These are phyloP conservation scores for Nigrospora sphaerica DNA, from an alignment of 2,329 filamentous ascomycete genomes.

Conservation along the genomic window DNA sequence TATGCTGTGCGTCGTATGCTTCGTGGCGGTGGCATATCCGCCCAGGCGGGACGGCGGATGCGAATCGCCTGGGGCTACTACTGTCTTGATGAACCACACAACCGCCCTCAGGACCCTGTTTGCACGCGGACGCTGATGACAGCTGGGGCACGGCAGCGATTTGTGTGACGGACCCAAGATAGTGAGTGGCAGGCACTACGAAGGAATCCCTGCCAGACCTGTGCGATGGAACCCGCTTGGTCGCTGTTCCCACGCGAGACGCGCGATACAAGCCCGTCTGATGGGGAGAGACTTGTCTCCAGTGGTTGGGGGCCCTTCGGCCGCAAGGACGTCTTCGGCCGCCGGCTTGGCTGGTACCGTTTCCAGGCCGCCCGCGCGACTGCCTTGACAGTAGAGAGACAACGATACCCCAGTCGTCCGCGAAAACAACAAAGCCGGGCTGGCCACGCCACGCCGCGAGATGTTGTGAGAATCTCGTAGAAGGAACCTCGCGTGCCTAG, in stretches of 20 bases:
- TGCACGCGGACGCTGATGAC: not conserved
- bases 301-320: not conserved
- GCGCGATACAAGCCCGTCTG: not conserved
- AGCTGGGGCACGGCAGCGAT: not conserved
- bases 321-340: not conserved
- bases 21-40: too few relatives aligned
- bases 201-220: not conserved
- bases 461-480: too few relatives aligned
- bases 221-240: not conserved
- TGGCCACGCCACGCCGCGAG: too few relatives aligned
- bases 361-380: too few relatives aligned
- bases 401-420: too few relatives aligned
- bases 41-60: not conserved
- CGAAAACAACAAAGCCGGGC: too few relatives aligned
- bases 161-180: not conserved
- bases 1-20: too few relatives aligned
- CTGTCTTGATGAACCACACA: too few relatives aligned
- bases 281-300: not conserved
- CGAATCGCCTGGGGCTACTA: not conserved
- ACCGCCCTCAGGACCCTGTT: too few relatives aligned
- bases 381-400: too few relatives aligned
- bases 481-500: too few relatives aligned
- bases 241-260: not conserved
- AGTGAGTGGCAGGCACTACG: not conserved
- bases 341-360: too few relatives aligned